Evolutionary conservation across 140 eudicot genomes (phyloP), one percentile per base, ranked within the genome.

Genomic region (Oenanthe javanica): DNA sequence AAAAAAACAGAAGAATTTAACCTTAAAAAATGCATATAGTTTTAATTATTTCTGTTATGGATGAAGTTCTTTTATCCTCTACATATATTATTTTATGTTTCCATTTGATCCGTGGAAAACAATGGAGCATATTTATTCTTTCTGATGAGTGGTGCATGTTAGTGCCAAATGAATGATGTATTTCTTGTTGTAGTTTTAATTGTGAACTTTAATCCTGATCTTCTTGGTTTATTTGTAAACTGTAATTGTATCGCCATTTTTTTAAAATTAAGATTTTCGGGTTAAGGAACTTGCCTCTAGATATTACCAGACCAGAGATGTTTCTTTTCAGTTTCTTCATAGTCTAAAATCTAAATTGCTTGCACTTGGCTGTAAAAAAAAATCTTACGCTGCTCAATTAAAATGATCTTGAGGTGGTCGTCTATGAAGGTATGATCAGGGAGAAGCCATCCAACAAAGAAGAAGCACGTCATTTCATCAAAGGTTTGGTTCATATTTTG

Each of bases 381-480:
- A 72, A 66, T 31, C 80, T 79, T 72, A 73, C 45, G 9, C 79
- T 82, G 81, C 45, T 83, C 45, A 87, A 43, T 80, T 43, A 46
- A 82, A 76, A 80, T 79, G 76, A 72, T 86, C 59, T 89, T 86
- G 85, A 94, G 98, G 98, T 94, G 89, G 98, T 94, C 88, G 97
- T 94, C 73, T 90, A 94, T 86, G 97, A 94, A 85, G 97, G 96
- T 76, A 83, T 42, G 82, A 80, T 94, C 71, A 84, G 98, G 84
- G 98, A 92, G 86, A 94, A 92, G 61, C 98, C 98, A 79, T 80
- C 91, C 80, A 50, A 84, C 86, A 82, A 87, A 87, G 87, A 91
- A 80, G 97, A 89, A 83, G 88, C 95, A 86, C 93, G 87, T 76
- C 76, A 82, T 64, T 94, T 88, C 79, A 85, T 94, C 23, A 88